Percentiles rank a stretch among this genome's conserved stretches.
These are phyloP conservation scores for Candida koratica DNA, from an alignment of 805 yeast genomes.

Conservation along the genomic window DNA sequence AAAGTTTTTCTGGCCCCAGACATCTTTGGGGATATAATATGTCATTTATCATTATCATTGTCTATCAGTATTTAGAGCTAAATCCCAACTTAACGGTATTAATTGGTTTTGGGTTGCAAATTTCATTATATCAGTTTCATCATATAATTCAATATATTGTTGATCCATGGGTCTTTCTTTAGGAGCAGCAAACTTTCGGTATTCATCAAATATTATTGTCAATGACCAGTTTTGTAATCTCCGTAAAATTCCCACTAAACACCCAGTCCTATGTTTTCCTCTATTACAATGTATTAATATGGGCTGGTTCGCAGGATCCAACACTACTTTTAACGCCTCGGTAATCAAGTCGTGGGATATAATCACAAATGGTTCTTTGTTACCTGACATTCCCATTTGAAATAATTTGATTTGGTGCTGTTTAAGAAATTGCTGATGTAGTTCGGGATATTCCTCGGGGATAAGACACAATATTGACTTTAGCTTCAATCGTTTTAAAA, in stretches of 20 bases:
- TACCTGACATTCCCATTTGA: conserved; percentile 92
- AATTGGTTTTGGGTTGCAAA: conserved; percentile 51
- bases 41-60: neutral
- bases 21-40: too few species aligned
- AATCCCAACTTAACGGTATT: conserved; percentile 68
- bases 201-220: conserved; percentile 93
- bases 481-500: conserved; percentile 56
- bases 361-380: conserved; percentile 90
- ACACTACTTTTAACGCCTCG: conserved; percentile 73
- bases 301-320: conserved; percentile 88
- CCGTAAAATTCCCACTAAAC: conserved; percentile 88
- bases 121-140: conserved; percentile 56
- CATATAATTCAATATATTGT: conserved; percentile 88
- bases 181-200: conserved; percentile 90
- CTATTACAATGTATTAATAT: conserved; percentile 90
- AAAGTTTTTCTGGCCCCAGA: conserved; percentile 53
- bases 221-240: conserved; percentile 88
- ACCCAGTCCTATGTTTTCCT: conserved; percentile 96
- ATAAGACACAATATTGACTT: conserved; percentile 78
- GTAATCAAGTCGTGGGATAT: conserved; percentile 64
- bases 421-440: conserved; percentile 61
- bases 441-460: conserved; percentile 87
- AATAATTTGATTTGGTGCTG: conserved; percentile 62
- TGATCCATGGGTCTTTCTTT: conserved; percentile 94
- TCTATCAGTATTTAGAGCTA: too few species aligned